A percentile compares a stretch with the other conserved stretches of the same genome.
These are phyloP conservation scores for Heterobasidion parviporum DNA, from an alignment of 1,284 basidiomycete genomes.

Conservation along the genomic window DNA sequence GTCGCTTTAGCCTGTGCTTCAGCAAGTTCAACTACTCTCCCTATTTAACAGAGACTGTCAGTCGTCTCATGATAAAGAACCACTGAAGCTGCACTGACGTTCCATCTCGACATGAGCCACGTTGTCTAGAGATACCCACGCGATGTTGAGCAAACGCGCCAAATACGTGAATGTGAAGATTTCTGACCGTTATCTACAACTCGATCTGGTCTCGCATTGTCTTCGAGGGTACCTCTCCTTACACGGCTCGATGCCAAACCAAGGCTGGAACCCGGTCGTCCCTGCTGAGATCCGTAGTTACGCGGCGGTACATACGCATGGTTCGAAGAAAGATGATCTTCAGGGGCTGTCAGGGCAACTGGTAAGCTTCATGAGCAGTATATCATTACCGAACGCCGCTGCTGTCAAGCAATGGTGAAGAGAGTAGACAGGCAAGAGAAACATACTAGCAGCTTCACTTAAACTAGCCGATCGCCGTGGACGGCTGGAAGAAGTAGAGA, in stretches of 20 bases:
- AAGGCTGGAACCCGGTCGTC: conserved; percentile 45
- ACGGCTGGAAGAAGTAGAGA: conserved; percentile 28
- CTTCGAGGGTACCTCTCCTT: conserved; percentile 42
- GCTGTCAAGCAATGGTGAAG: not conserved
- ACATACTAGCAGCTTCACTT: conserved; percentile 46
- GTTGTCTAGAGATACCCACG: conserved; percentile 16
- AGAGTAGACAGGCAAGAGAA: conserved; percentile 6
- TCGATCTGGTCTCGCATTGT: conserved; percentile 40
- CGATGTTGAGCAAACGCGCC: conserved; percentile 13
- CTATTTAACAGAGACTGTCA: not conserved
- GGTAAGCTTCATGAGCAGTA: too few relatives aligned
- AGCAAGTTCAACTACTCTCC: not conserved
- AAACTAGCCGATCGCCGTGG: conserved; percentile 62
- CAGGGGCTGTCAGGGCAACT: not conserved
- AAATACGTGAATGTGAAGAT: conserved; percentile 4
- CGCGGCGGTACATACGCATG: not conserved
- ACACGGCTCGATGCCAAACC: conserved; percentile 30
- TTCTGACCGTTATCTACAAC: conserved; percentile 31
- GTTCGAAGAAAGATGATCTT: not conserved
- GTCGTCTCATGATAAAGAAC: not conserved
- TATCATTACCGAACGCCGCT: too few relatives aligned
- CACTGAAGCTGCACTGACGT: conserved; percentile 21
- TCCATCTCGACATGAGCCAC: conserved; percentile 30
- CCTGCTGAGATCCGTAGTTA: conserved; percentile 14
- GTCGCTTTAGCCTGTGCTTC: conserved; percentile 16